Evolutionary conservation across 192 early-diverging fungal species (phyloP).

Genomic region (Backusella sp.): DNA sequence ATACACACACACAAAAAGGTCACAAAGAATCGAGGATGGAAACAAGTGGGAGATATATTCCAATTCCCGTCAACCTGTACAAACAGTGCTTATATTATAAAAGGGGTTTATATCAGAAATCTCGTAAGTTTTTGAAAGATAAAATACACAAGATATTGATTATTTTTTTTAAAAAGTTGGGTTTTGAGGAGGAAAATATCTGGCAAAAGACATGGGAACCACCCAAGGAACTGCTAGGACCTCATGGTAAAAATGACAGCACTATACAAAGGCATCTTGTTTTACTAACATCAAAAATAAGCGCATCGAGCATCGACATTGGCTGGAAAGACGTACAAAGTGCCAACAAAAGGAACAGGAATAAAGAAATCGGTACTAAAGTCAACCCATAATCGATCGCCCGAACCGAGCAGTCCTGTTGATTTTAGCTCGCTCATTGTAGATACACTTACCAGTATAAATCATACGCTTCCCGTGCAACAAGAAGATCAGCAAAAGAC

Average conservation of each 20-base stretch:
- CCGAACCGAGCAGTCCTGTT: background rate
- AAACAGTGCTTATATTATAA: constrained; percentile 78
- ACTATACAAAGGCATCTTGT: background rate
- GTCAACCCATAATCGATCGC: background rate
- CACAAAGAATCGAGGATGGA: constrained; percentile 70
- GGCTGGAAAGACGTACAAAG: constrained; percentile 9
- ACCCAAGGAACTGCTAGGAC: constrained; percentile 21
- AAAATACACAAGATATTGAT: background rate
- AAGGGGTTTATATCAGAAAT: constrained; percentile 69
- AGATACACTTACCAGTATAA: background rate
- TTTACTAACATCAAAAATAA: background rate
- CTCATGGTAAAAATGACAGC: background rate
- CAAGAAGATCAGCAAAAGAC: background rate
- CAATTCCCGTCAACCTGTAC: constrained; percentile 80
- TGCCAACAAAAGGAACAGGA: background rate
- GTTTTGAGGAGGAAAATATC: constrained; percentile 32
- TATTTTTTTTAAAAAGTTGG: constrained; percentile 16
- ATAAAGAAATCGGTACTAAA: background rate
- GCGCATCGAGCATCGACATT: constrained; percentile 12
- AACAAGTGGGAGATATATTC: constrained; percentile 62
- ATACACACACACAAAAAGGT: constrained; percentile 40
- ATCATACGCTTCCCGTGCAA: background rate
- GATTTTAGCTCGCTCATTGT: background rate
- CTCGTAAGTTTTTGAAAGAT: constrained; percentile 33
- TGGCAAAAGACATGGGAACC: constrained; percentile 29